A percentile compares a stretch with the other conserved stretches of the same genome.
Evolutionary conservation across 257 asterid genomes (phyloP).

Genomic region (Eucommia ulmoides): DNA sequence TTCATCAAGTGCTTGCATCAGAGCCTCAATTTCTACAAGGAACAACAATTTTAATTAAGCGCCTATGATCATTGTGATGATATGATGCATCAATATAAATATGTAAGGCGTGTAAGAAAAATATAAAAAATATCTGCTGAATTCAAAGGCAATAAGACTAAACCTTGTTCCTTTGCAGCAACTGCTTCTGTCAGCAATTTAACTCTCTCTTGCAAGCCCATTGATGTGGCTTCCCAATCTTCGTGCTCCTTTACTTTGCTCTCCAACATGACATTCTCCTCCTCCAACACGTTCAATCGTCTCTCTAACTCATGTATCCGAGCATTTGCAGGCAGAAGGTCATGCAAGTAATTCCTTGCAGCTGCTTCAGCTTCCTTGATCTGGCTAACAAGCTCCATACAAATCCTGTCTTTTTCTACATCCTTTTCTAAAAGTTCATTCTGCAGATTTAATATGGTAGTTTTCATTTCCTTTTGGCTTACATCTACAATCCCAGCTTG

Average conservation of each 20-base stretch:
- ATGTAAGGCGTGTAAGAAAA: slow-evolving; percentile 7
- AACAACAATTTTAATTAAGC: too few relatives aligned
- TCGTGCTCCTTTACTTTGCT: slow-evolving; percentile 43
- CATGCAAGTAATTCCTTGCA: slow-evolving; percentile 48
- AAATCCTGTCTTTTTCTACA: slow-evolving; percentile 65
- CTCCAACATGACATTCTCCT: slow-evolving; percentile 42
- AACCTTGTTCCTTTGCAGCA: slow-evolving; percentile 89
- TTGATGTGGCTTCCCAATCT: slow-evolving; percentile 36
- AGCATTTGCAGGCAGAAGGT: slow-evolving; percentile 51
- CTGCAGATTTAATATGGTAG: slow-evolving; percentile 55
- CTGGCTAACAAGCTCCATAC: slow-evolving; percentile 76
- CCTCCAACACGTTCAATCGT: slow-evolving; percentile 38
- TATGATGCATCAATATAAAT: neutral
- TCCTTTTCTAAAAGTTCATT: slow-evolving; percentile 92
- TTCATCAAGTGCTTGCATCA: slow-evolving; percentile 93
- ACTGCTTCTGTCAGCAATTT: slow-evolving; percentile 47
- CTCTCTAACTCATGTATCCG: slow-evolving; percentile 39
- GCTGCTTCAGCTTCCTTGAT: slow-evolving; percentile 76
- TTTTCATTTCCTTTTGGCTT: slow-evolving; percentile 68
- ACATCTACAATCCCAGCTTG: slow-evolving; percentile 47
- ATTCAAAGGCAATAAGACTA: too few relatives aligned
- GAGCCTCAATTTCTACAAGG: slow-evolving; percentile 68
- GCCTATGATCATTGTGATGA: neutral
- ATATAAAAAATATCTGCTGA: too few relatives aligned
- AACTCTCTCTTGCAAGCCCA: slow-evolving; percentile 44